Base-by-base conservation (phyloP, 352 stramenopile species). In the Pythium sp. region DNA sequence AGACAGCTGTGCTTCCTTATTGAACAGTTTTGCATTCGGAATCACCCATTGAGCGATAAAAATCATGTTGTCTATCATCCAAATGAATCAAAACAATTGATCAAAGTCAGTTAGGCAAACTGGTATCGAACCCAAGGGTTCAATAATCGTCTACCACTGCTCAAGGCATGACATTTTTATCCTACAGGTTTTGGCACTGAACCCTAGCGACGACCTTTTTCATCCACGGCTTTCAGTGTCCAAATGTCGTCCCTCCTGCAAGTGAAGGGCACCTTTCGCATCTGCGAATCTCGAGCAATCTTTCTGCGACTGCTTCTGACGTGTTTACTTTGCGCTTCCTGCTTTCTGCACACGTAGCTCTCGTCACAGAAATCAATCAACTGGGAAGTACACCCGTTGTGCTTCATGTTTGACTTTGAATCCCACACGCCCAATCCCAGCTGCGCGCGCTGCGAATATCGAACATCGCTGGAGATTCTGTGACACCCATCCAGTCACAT, bases 331-430 rank as follows among this genome's bases (percentile, higher is more conserved):
- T 46, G 34, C 36, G 38, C 5, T 4, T 46, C 7, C 41, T 49
- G 41, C n/a, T 49, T 49, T 49, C 41, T 49, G 41, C 41, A 49
- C 41, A 49, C 41, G 15, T 5, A 0, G 41, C 41, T 49, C 11
- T 63, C 59, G 59, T 64, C 59, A 64, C 59, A 64, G 59, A n/a
- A 56, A 58, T 43, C 34, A 26, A 26, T 26, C 24, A 26, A 26
- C 24, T 26, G 1, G 24, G 8, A 12, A 43, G 36, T 9, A 43
- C 36, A 32, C 2, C 28, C 28, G 3, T 5, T 32, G 28, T 32
- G 24, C 24, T 26, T 12, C 36, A 15, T 47, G n/a, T 32, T 43
- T 30, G 6, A 32, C 28, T 15, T 34, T 36, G 54, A 62, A 62
- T 62, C 30, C 38, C 14, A 12, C 38, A 28, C 57, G n/a, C 20